Conservation (phyloP, 2,329 filamentous ascomycete genomes). For the Cladorrhinum sp. region DNA sequence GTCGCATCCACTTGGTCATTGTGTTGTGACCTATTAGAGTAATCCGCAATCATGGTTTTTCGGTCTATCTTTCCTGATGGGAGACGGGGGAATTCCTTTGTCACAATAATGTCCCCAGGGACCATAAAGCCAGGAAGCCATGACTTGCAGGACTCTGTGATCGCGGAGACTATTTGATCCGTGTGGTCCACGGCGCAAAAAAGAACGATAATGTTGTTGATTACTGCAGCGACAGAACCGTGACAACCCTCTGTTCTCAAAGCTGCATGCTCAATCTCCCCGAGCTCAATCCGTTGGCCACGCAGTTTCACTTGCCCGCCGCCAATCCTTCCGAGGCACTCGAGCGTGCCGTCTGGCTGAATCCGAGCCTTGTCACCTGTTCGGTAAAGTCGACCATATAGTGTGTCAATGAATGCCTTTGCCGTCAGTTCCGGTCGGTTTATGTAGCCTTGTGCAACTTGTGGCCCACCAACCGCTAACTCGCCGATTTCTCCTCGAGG, state of each 20-base stretch:
- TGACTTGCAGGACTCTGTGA: constrained; percentile 60
- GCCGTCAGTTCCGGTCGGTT: constrained; percentile 75
- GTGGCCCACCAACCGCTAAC: constrained; percentile 74
- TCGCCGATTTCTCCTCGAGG: constrained; percentile 70
- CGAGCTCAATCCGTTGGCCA: constrained; percentile 78
- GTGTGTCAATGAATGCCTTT: constrained; percentile 65
- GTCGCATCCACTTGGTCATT: constrained; percentile 1
- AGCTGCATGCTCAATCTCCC: constrained; percentile 71
- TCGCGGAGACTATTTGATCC: constrained; percentile 34
- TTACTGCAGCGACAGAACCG: constrained; percentile 63
- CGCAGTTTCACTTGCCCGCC: constrained; percentile 83
- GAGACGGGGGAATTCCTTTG: constrained; percentile 66
- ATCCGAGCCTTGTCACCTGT: constrained; percentile 82
- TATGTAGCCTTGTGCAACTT: constrained; percentile 77
- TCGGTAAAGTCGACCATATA: constrained; percentile 70
- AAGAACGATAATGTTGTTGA: constrained; percentile 66
- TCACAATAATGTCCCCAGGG: constrained; percentile 66
- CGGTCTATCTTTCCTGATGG: constrained; percentile 83
- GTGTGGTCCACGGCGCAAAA: constrained; percentile 61
- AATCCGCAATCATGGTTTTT: constrained; percentile 58
- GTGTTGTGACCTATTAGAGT: constrained; percentile 31
- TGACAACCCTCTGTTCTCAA: constrained; percentile 61
- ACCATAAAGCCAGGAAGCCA: constrained; percentile 87
- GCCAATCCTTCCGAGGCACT: constrained; percentile 77
- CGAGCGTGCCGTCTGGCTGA: constrained; percentile 64